phyloP scores from a whole-genome alignment of 2,329 filamentous ascomycete genomes.

The Ascochyta rabiei region DNA sequence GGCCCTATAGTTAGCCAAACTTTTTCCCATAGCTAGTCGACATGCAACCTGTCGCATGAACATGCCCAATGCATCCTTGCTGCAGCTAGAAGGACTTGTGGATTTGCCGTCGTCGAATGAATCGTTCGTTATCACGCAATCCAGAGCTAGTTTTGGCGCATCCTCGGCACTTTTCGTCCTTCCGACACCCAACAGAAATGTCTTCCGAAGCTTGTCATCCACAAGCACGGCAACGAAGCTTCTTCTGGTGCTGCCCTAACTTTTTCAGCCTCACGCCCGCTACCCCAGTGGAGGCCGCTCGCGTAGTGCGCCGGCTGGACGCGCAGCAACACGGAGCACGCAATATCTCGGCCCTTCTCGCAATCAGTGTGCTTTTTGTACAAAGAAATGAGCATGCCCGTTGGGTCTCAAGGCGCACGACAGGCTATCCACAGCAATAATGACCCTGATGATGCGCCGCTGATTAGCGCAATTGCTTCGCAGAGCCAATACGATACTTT shows the following conservation, averaged over 20 bases:
- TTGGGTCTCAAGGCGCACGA: not conserved
- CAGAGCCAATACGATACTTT: constrained; percentile 16
- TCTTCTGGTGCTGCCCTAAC: constrained; percentile 11
- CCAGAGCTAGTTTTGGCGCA: not conserved
- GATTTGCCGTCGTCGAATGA: not conserved
- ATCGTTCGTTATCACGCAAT: constrained; percentile 7
- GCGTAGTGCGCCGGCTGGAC: not conserved
- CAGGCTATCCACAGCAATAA: not conserved
- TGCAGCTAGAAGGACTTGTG: not conserved
- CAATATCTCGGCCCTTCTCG: constrained; percentile 16
- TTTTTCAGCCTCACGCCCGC: constrained; percentile 11
- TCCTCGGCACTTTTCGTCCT: constrained; percentile 9
- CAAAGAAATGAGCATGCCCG: constrained; percentile 7
- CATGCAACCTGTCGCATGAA: no score
- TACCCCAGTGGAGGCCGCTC: constrained; percentile 2
- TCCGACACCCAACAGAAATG: constrained; percentile 16
- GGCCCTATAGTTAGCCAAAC: no score
- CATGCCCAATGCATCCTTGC: no score
- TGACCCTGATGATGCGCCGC: not conserved
- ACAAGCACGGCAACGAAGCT: constrained; percentile 19
- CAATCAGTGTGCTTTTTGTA: not conserved
- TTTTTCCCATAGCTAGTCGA: no score
- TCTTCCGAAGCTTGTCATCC: constrained; percentile 16
- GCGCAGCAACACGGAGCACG: constrained; percentile 12
- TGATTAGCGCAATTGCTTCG: constrained; percentile 8